Evolutionary conservation across 306 rosid genomes (phyloP), one percentile per base, ranked within the genome.

Genomic region (Cucurbita argyrosperma): DNA sequence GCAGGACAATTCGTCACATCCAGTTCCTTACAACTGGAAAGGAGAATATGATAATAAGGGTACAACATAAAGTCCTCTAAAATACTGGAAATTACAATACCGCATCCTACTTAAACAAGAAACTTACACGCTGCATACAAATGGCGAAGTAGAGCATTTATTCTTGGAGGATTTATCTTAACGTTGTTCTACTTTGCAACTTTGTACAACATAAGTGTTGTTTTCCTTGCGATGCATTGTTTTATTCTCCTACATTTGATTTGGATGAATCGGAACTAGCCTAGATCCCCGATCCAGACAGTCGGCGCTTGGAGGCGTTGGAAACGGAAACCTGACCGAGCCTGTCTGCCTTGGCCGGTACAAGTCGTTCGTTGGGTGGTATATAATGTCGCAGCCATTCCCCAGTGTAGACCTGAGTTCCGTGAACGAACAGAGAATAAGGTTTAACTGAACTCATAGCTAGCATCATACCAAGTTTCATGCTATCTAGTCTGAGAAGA

Each of bases 311-410:
- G 0, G 97, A 85, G 71, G 96, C 95, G 71, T 92, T 92, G 7
- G 97, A 92, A 78, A 90, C 72, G 9, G 95, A 79, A 78, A 92
- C 89, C 77, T 80, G 90, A 58, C 87, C 85, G 15, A 90, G 95
- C 81, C 78, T 85, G 77, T 92, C 96, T 7, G 84, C 85, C 62
- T 81, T 84, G 11, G 50, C 61, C 21, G 87, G 64, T 37, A 55
- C 78, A 23, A 79, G 67, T 54, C 96, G 76, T 78, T 86, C 88
- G 58, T 82, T 78, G 6, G 79, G 75, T 21, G 96, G 86, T 76
- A 82, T 67, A 61, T 88, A 90, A 72, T 88, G 92, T 51, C 91
- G 79, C 81, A 92, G 80, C 97, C 96, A 92, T 70, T 78, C 91
- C 70, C 96, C 97, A 63, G 76, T 78, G 57, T 92, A 92, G 65